Evolutionary conservation across 2,329 filamentous ascomycete species (phyloP).

Genomic region (Aaosphaeria pasadenensis): DNA sequence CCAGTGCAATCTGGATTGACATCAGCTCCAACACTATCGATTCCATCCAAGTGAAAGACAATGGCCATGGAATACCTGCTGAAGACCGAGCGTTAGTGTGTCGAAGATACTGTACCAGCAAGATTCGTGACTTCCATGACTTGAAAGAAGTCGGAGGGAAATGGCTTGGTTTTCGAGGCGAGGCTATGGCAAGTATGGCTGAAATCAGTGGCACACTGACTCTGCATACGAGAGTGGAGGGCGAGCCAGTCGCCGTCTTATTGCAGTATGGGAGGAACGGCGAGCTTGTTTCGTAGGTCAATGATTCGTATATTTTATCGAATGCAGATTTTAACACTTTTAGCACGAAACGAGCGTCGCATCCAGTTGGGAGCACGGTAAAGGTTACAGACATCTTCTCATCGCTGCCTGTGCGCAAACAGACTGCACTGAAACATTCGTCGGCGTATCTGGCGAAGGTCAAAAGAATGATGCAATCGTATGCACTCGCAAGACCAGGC

Average conservation of each 20-base stretch:
- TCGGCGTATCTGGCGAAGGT: slow-evolving; percentile 57
- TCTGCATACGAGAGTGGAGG: slow-evolving; percentile 62
- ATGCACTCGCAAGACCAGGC: slow-evolving; percentile 64
- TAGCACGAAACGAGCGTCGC: slow-evolving; percentile 42
- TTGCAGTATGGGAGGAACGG: slow-evolving; percentile 53
- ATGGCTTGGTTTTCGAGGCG: slow-evolving; percentile 73
- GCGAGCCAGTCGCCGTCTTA: slow-evolving; percentile 57
- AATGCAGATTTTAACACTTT: not conserved
- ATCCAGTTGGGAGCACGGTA: slow-evolving; percentile 68
- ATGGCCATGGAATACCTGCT: slow-evolving; percentile 66
- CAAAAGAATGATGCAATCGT: slow-evolving; percentile 59
- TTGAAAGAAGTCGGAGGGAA: slow-evolving; percentile 54
- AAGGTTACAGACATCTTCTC: slow-evolving; percentile 59
- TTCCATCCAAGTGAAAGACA: slow-evolving; percentile 61
- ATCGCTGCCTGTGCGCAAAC: slow-evolving; percentile 61
- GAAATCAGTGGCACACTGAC: slow-evolving; percentile 55
- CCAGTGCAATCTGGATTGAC: slow-evolving; percentile 63
- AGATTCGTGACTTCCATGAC: slow-evolving; percentile 64
- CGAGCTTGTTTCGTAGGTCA: slow-evolving; percentile 41
- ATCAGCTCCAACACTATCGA: slow-evolving; percentile 66
- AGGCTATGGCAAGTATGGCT: slow-evolving; percentile 67
- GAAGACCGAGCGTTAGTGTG: slow-evolving; percentile 63
- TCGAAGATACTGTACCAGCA: slow-evolving; percentile 70
- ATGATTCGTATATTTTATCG: not conserved
- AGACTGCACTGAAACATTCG: slow-evolving; percentile 56